Percentiles rank a stretch among this genome's conserved stretches.
phyloP scores from a whole-genome alignment of 371 early-diverging fungal genomes.

The Chytridiales sp. region DNA sequence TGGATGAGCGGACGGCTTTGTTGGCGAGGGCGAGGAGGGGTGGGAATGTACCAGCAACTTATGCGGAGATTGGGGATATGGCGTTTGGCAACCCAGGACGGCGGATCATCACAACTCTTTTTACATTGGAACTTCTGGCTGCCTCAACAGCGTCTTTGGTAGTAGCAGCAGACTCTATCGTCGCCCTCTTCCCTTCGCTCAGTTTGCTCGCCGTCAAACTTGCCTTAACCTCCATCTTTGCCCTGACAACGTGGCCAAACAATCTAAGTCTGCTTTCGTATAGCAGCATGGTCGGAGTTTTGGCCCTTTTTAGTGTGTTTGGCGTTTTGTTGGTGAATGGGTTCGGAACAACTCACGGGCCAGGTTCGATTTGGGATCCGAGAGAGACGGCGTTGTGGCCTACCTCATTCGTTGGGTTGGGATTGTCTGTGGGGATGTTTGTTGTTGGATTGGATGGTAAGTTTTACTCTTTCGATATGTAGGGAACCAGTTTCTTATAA shows the following conservation, averaged over 20 bases:
- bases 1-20: not conserved
- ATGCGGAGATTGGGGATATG: conserved; percentile 66
- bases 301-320: conserved; percentile 39
- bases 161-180: conserved; percentile 55
- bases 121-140: conserved; percentile 65
- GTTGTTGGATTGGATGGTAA: conserved; percentile 56
- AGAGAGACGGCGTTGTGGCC: conserved; percentile 53
- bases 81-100: conserved; percentile 69
- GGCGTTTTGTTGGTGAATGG: conserved; percentile 44
- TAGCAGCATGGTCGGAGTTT: conserved; percentile 42
- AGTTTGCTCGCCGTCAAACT: conserved; percentile 30
- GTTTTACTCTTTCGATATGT: conserved; percentile 39
- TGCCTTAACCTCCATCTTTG: conserved; percentile 22
- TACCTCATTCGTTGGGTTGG: conserved; percentile 16
- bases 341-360: conserved; percentile 32
- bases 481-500: no score
- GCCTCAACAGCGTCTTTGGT: conserved; percentile 59
- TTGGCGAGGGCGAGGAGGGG: not conserved
- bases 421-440: conserved; percentile 56
- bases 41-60: conserved; percentile 46
- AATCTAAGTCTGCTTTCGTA: conserved; percentile 33
- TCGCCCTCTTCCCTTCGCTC: conserved; percentile 43
- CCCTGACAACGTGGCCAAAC: conserved; percentile 37
- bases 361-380: conserved; percentile 62
- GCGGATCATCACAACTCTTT: conserved; percentile 44